Evolutionary conservation across 306 rosid species (phyloP), one percentile per base, ranked within the genome.

Genomic region (Vicia sativa): DNA sequence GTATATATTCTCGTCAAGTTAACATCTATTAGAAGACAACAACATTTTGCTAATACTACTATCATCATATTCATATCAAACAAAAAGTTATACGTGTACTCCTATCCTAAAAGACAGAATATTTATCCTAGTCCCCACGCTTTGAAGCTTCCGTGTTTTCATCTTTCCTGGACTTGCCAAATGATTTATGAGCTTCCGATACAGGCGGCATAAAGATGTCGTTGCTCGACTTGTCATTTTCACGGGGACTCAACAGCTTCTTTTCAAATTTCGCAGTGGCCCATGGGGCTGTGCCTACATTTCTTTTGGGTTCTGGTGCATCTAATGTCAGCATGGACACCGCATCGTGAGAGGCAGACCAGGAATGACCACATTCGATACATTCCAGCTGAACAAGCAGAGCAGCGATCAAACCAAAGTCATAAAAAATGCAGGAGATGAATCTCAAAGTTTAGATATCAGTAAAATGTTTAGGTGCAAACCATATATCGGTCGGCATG

Each of bases 181-280:
- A 79, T 14, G 90, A 83, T 91, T 78, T 87, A 71, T 83, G 87
- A 38, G 80, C 6, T 11, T 87, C 96, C 81, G 85, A 71, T 62
- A 77, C 74, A 0, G 88, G 97, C 66, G 88, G 84, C 81, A 77
- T 89, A 18, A 82, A 54, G 34, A 58, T 44, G 58, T 83, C 84
- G 29, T 46, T 74, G 46, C 78, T 61, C 5, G 86, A 54, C 74
- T 69, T 80, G 34, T 79, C 84, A 6, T 91, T 19, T 71, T 88
- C 89, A 3, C 79, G 86, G 25, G 96, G 96, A 66, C 84, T 90
- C 54, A 58, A 89, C 74, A 87, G 68, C 81, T 83, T 83, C 93
- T 93, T 79, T 80, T 95, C 99, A 65, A 90, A 95, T 78, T 95
- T 95, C 18, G 96, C 86, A n/a, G 96, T 95, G 55, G 92, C 97